phyloP scores from a whole-genome alignment of 306 rosid genomes.

The Delonix regia region DNA sequence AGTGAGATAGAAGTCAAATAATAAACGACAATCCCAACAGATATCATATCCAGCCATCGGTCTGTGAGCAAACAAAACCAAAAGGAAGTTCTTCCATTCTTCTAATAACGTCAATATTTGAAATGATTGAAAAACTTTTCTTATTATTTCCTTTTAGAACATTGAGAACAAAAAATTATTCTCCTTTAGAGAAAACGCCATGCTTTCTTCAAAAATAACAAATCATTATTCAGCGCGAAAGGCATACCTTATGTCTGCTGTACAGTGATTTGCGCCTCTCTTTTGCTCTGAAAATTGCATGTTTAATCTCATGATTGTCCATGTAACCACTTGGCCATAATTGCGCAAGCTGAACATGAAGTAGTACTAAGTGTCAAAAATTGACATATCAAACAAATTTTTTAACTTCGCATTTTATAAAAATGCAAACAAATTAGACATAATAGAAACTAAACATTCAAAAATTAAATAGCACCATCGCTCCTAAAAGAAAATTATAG shows the following conservation, averaged over 20 bases:
- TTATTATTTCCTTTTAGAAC: constrained; percentile 3
- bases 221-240: constrained; percentile 26
- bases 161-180: constrained; percentile 13
- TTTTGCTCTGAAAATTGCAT: constrained; percentile 87
- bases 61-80: background rate
- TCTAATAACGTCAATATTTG: too few species aligned
- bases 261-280: constrained; percentile 79
- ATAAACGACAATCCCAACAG: background rate
- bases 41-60: constrained; percentile 27
- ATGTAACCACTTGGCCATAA: constrained; percentile 95
- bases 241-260: constrained; percentile 70
- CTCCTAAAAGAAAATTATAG: constrained; percentile 25
- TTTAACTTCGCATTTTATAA: background rate
- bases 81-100: background rate
- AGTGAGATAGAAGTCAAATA: constrained; percentile 11
- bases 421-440: background rate
- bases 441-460: constrained; percentile 12
- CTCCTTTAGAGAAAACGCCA: constrained; percentile 5
- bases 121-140: background rate
- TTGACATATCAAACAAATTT: background rate
- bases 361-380: constrained; percentile 18
- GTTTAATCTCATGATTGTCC: constrained; percentile 98
- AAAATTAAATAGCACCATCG: constrained; percentile 20
- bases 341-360: constrained; percentile 74
- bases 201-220: constrained; percentile 3